These are phyloP conservation scores for Alternaria viburni DNA, from an alignment of 2,329 filamentous ascomycete genomes.

Conservation along the genomic window DNA sequence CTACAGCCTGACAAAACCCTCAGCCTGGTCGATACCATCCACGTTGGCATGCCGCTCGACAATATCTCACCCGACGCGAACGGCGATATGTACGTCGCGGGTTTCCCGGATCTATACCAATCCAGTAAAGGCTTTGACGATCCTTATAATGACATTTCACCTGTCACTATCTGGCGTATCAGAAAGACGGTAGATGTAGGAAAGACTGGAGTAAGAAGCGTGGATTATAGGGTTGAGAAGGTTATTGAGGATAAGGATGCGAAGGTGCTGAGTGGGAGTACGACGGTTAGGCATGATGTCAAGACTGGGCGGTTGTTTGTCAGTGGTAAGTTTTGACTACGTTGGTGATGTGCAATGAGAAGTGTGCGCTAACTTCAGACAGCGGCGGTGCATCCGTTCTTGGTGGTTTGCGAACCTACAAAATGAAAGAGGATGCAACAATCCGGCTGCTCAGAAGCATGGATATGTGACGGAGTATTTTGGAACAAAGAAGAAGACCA, in stretches of 20 bases:
- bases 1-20: constrained; percentile 25
- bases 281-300: constrained; percentile 34
- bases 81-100: constrained; percentile 34
- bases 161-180: constrained; percentile 30
- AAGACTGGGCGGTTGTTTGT: constrained; percentile 35
- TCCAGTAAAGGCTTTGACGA: constrained; percentile 17
- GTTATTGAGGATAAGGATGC: constrained; percentile 34
- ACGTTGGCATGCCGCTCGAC: constrained; percentile 34
- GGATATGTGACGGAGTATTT: not conserved
- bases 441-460: not conserved
- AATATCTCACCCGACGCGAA: constrained; percentile 35
- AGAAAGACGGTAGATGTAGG: constrained; percentile 15
- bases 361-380: not conserved
- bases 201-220: not conserved
- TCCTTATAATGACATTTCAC: constrained; percentile 19
- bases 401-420: constrained; percentile 16
- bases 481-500: not conserved
- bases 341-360: no score
- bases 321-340: constrained; percentile 32
- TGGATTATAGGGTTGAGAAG: constrained; percentile 31
- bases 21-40: constrained; percentile 27
- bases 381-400: constrained; percentile 15
- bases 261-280: constrained; percentile 28
- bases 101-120: constrained; percentile 22
- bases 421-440: not conserved